phyloP scores from a whole-genome alignment of 805 yeast genomes.

The Metschnikowia lochheadii region DNA sequence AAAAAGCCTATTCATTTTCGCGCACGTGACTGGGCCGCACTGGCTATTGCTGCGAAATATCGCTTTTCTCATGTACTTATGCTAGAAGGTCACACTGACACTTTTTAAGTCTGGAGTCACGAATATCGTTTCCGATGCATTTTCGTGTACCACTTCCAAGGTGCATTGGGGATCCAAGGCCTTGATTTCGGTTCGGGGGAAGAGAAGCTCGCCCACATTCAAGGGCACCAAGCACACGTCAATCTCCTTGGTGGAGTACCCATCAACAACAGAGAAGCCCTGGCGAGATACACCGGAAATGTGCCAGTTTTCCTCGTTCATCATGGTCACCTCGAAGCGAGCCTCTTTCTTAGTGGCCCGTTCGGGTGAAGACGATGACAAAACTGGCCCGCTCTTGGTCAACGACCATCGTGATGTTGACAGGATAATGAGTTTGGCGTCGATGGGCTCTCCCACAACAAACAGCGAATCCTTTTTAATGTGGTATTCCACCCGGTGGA shows the following conservation, averaged over 20 bases:
- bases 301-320: slow-evolving; percentile 70
- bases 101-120: slow-evolving; percentile 69
- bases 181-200: slow-evolving; percentile 56
- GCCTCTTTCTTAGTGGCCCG: slow-evolving; percentile 7
- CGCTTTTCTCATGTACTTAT: neutral
- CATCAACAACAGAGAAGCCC: slow-evolving; percentile 38
- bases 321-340: slow-evolving; percentile 44
- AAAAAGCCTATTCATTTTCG: neutral
- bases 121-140: slow-evolving; percentile 63
- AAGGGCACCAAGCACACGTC: slow-evolving; percentile 64
- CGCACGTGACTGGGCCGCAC: slow-evolving; percentile 3
- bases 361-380: slow-evolving; percentile 15
- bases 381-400: neutral
- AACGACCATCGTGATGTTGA: slow-evolving; percentile 46
- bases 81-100: slow-evolving; percentile 31
- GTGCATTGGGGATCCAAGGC: slow-evolving; percentile 26
- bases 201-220: slow-evolving; percentile 63
- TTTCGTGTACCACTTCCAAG: slow-evolving; percentile 62
- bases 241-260: slow-evolving; percentile 15
- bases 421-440: slow-evolving; percentile 38
- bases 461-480: slow-evolving; percentile 37
- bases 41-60: slow-evolving; percentile 3
- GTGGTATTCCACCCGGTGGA: slow-evolving; percentile 53
- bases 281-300: slow-evolving; percentile 67
- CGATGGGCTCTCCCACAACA: slow-evolving; percentile 63